phyloP scores from a whole-genome alignment of 2,329 filamentous ascomycete species.

The Fusarium nematophilum region DNA sequence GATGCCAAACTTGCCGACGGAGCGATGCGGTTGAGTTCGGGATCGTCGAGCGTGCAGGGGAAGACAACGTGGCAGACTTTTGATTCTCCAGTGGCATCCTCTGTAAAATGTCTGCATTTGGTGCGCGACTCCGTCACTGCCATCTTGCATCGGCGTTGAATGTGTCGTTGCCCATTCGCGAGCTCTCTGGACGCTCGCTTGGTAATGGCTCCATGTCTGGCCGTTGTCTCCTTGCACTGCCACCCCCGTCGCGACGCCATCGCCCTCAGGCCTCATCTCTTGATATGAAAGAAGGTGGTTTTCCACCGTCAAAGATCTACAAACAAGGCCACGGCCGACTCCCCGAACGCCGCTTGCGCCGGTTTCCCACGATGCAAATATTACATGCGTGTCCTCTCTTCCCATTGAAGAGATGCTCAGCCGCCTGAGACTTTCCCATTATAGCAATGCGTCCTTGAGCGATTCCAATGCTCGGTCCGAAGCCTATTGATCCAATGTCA shows the following conservation, averaged over 20 bases:
- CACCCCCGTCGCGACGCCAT: constrained; percentile 20
- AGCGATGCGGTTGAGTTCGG: constrained; percentile 22
- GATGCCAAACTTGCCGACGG: constrained; percentile 24
- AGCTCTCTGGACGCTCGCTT: constrained; percentile 1
- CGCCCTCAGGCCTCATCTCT: constrained; percentile 48
- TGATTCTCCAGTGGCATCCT: constrained; percentile 32
- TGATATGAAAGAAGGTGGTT: constrained; percentile 56
- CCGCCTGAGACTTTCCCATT: constrained; percentile 45
- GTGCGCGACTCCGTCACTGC: constrained; percentile 1
- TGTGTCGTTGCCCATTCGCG: neutral
- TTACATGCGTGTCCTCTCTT: constrained; percentile 47
- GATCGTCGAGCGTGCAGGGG: constrained; percentile 22
- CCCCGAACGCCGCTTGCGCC: constrained; percentile 46
- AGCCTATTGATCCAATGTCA: constrained; percentile 47
- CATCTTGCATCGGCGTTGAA: neutral
- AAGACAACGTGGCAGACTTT: constrained; percentile 33
- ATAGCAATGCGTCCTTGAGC: constrained; percentile 46
- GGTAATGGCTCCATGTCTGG: constrained; percentile 2
- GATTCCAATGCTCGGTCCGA: constrained; percentile 41
- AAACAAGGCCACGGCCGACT: constrained; percentile 48
- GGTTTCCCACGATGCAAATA: constrained; percentile 42
- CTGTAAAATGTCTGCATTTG: constrained; percentile 1
- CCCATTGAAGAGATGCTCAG: constrained; percentile 50
- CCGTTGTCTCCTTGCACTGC: constrained; percentile 11
- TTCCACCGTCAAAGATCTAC: constrained; percentile 60